Percentiles rank a stretch among this genome's conserved stretches.
Conservation (phyloP, 257 asterid genomes). For the Primulina huaijiensis region DNA sequence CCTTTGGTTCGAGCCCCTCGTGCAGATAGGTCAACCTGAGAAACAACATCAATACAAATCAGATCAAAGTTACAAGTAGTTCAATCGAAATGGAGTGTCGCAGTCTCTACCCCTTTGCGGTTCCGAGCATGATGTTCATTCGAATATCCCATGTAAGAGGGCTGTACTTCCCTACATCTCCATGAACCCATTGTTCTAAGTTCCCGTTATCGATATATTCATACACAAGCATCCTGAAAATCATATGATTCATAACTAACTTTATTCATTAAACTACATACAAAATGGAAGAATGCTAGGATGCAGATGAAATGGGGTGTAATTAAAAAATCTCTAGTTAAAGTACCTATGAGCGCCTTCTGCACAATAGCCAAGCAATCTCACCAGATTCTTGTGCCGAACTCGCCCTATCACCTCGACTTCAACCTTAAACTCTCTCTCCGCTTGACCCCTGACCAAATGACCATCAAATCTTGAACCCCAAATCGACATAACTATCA, state of each 20-base stretch:
- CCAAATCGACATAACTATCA: conserved; percentile 4
- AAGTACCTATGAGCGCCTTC: conserved; percentile 91
- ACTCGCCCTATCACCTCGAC: conserved; percentile 94
- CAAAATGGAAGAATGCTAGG: background rate
- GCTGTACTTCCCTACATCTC: conserved; percentile 78
- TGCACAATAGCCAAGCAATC: conserved; percentile 87
- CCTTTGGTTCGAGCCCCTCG: conserved; percentile 94
- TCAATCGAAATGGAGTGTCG: background rate
- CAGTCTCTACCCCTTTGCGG: conserved; percentile 69
- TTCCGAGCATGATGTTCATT: conserved; percentile 81
- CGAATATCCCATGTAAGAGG: conserved; percentile 95
- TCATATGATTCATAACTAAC: background rate
- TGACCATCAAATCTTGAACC: conserved; percentile 4
- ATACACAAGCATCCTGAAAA: conserved; percentile 76
- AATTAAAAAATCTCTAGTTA: background rate
- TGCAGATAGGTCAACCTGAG: conserved; percentile 77
- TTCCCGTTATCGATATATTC: conserved; percentile 86
- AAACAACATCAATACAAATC: conserved; percentile 20
- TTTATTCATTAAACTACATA: background rate
- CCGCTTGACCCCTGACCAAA: conserved; percentile 82
- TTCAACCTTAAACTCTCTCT: conserved; percentile 89
- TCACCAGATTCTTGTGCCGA: conserved; percentile 83
- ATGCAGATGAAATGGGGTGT: background rate
- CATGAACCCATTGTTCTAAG: conserved; percentile 94
- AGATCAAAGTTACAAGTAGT: conserved; percentile 2